A percentile compares a stretch with the other conserved stretches of the same genome.
phyloP scores from a whole-genome alignment of 192 early-diverging fungal species.

The Podila epicladia region DNA sequence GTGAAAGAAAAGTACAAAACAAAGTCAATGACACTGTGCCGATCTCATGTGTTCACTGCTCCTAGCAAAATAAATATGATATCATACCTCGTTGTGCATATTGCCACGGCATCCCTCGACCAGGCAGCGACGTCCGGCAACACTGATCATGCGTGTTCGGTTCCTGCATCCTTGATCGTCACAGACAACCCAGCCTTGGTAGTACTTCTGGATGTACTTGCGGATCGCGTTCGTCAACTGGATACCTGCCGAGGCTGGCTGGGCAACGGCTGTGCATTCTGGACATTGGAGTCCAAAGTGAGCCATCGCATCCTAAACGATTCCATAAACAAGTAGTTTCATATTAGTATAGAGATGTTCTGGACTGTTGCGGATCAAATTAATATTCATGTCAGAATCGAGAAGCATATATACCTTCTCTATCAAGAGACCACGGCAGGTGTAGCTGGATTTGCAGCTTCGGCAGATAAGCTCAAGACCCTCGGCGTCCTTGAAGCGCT shows the following conservation, averaged over 20 bases:
- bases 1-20: not conserved
- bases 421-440: conserved; percentile 12
- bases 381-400: too few species aligned
- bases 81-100: conserved; percentile 71
- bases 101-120: conserved; percentile 72
- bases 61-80: not conserved
- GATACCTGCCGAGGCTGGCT: conserved; percentile 58
- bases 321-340: not conserved
- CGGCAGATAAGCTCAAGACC: conserved; percentile 69
- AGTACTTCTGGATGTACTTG: conserved; percentile 72
- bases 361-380: too few species aligned
- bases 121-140: conserved; percentile 76
- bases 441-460: conserved; percentile 61
- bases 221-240: conserved; percentile 78
- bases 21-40: not conserved
- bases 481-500: conserved; percentile 82
- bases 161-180: conserved; percentile 80
- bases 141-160: conserved; percentile 72
- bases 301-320: conserved; percentile 12
- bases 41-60: not conserved
- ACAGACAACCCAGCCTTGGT: conserved; percentile 79
- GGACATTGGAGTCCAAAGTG: conserved; percentile 32
- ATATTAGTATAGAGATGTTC: not conserved
- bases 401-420: conserved; percentile 12
- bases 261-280: conserved; percentile 17